Conservation (phyloP, 805 yeast species). For the Saturnispora serradocipensis region DNA sequence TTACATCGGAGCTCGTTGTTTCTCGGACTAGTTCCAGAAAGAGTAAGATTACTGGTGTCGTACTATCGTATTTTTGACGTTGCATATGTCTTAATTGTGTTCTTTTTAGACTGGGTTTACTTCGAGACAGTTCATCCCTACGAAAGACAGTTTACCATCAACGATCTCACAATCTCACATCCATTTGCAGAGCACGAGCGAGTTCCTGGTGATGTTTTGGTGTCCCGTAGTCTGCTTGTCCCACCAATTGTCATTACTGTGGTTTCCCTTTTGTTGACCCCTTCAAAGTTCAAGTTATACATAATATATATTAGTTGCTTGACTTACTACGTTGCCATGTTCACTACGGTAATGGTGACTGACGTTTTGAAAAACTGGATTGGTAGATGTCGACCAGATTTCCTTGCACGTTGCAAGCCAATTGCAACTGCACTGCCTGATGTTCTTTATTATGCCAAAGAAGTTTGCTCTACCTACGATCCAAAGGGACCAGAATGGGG, state of each 20-base stretch:
- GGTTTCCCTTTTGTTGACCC: conserved; percentile 26
- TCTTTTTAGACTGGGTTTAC: conserved; percentile 17
- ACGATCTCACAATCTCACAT: conserved; percentile 70
- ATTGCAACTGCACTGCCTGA: conserved; percentile 45
- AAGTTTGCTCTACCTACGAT: conserved; percentile 53
- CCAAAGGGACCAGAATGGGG: conserved; percentile 10
- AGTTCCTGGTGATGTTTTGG: conserved; percentile 48
- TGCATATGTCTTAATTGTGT: conserved; percentile 15
- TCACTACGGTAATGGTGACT: conserved; percentile 54
- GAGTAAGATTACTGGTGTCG: not conserved
- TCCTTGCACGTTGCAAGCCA: conserved; percentile 78
- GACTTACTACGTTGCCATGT: conserved; percentile 55
- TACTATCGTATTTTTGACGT: conserved; percentile 24
- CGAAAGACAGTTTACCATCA: conserved; percentile 66
- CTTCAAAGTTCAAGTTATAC: conserved; percentile 45
- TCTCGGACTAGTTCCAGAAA: not conserved
- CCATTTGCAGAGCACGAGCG: conserved; percentile 72
- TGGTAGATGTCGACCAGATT: conserved; percentile 90
- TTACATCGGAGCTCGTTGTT: not conserved
- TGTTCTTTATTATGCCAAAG: conserved; percentile 48
- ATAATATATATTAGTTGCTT: conserved; percentile 54
- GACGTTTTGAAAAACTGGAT: conserved; percentile 73
- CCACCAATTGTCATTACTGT: conserved; percentile 33
- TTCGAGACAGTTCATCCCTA: conserved; percentile 44
- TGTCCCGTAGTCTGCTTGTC: conserved; percentile 42